A percentile compares a stretch with the other conserved stretches of the same genome.
These are phyloP conservation scores for Dovyalis caffra DNA, from an alignment of 345 rosid genomes.

Conservation along the genomic window DNA sequence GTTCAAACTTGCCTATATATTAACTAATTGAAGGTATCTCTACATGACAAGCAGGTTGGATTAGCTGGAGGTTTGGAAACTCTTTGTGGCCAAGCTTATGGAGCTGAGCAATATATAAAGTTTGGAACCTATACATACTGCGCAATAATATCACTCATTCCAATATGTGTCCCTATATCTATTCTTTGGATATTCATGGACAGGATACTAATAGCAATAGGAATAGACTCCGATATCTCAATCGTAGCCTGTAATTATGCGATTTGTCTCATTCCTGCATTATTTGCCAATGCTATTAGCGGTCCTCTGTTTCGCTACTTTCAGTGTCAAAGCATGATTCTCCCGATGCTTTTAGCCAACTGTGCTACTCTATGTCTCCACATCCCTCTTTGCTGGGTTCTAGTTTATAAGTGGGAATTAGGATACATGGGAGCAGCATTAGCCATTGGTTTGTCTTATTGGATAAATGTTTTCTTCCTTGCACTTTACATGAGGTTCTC, in stretches of 20 bases:
- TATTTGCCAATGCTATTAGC: slow-evolving; percentile 43
- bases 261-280: slow-evolving; percentile 44
- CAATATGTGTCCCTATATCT: slow-evolving; percentile 38
- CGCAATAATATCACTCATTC: slow-evolving; percentile 32
- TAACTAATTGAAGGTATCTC: too few relatives aligned
- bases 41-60: slow-evolving; percentile 34
- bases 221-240: slow-evolving; percentile 45
- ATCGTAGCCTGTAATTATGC: slow-evolving; percentile 40
- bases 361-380: slow-evolving; percentile 41
- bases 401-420: slow-evolving; percentile 32
- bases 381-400: slow-evolving; percentile 43
- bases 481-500: slow-evolving; percentile 36
- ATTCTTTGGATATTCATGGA: slow-evolving; percentile 47
- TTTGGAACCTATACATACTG: slow-evolving; percentile 43
- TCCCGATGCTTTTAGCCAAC: slow-evolving; percentile 40
- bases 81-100: slow-evolving; percentile 63
- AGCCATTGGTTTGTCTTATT: slow-evolving; percentile 30
- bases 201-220: slow-evolving; percentile 33
- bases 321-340: slow-evolving; percentile 45
- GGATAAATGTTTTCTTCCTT: slow-evolving; percentile 42
- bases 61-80: slow-evolving; percentile 61
- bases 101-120: slow-evolving; percentile 49
- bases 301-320: slow-evolving; percentile 43
- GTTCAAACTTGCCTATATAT: background rate
- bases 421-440: slow-evolving; percentile 47